Evolutionary conservation across 306 rosid species (phyloP), one percentile per base, ranked within the genome.

Genomic region (Cyclanthera cordifolia): DNA sequence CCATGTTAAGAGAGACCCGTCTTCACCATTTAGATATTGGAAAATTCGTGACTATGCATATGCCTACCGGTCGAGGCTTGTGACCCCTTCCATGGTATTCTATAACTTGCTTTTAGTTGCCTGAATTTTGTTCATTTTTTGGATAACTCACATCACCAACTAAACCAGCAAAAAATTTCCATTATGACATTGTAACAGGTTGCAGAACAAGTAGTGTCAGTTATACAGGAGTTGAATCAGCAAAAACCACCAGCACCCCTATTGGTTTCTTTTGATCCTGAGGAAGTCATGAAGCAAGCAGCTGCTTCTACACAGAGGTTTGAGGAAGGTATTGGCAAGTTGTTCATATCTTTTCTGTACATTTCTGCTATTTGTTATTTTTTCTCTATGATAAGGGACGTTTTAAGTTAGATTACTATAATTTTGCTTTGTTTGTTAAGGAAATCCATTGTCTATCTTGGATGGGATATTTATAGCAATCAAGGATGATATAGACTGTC

Each of bases 401-500:
- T 2, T 28, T 30, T 16, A 46, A 24, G 6, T 16, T 68, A 69
- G 50, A n/a, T 51, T 28, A 28, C 47, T n/a, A 23, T 30, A 53
- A 37, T 37, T 69, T 78, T 15, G 24, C 75, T 76, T 78, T 63
- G 74, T 21, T 58, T 63, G 43, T 80, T 74, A 50, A 92, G 97
- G 95, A 71, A 85, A 84, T 56, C 89, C 95, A 43, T 56, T 89
- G 77, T 87, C 96, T n/a, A 84, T 92, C 73, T 77, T 92, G 84
- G 98, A 92, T 69, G 98, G 98, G 63, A 89, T 87, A 79, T 92
- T 92, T 74, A 74, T 92, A 60, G 96, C 98, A 69, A 85, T 89
- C 84, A 92, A 92, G 84, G 98, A 92, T 85, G 98, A 92, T 77
- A 92, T 92, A 72, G 98, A 92, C 80, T 92, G 95, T 75, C 74